Conservation (phyloP, 169 alveolate species). For the Blepharisma undulans region DNA sequence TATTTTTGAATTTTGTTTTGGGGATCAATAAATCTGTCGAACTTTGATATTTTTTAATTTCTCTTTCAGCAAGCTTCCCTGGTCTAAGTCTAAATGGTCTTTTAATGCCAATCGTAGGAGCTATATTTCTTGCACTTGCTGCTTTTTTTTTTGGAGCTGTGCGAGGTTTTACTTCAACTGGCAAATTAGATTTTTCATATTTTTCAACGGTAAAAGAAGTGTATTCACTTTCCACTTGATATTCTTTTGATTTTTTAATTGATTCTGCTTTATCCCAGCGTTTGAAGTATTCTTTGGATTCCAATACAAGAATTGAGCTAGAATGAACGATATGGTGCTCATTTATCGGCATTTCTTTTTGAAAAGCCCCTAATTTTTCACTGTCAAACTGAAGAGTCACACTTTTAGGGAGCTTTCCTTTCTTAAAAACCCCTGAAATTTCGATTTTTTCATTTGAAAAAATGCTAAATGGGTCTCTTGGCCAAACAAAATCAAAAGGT, state of each 20-base stretch:
- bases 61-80: slow-evolving; percentile 97
- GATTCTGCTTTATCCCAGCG: background rate
- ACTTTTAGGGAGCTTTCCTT: background rate
- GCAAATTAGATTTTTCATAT: background rate
- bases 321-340: background rate
- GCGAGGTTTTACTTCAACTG: slow-evolving; percentile 4
- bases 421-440: background rate
- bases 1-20: slow-evolving; percentile 94
- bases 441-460: background rate
- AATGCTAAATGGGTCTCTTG: background rate
- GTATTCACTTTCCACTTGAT: background rate
- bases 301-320: background rate
- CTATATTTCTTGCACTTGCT: background rate
- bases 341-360: no score
- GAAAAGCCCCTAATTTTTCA: background rate
- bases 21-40: slow-evolving; percentile 92
- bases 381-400: background rate
- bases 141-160: slow-evolving; percentile 21
- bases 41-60: slow-evolving; percentile 95
- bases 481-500: background rate
- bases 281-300: background rate
- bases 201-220: background rate
- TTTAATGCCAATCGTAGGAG: background rate
- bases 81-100: slow-evolving; percentile 92
- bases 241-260: background rate